Conservation (phyloP, 768 basidiomycete species). For the Gymnopilus dilepis region DNA sequence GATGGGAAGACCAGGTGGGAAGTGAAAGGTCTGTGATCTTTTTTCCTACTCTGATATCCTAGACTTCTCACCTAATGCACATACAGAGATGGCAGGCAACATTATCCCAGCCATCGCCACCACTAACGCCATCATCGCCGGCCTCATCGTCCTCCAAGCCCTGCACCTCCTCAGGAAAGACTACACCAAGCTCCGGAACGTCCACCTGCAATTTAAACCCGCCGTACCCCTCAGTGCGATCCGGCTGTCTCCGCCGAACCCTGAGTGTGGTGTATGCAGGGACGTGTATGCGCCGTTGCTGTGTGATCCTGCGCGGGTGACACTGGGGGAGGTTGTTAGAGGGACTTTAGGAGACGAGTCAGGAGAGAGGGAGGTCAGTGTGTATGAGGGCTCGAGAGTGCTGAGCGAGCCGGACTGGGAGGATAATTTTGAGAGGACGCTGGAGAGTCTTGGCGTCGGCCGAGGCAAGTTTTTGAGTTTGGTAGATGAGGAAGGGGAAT, state of each 20-base stretch:
- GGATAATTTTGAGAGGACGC: constrained; percentile 81
- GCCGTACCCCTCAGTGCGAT: constrained; percentile 78
- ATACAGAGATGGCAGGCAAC: constrained; percentile 96
- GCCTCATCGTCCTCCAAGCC: constrained; percentile 92
- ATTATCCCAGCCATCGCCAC: constrained; percentile 99
- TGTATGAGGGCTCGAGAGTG: constrained; percentile 86
- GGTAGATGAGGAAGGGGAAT: constrained; percentile 85
- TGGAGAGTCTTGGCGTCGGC: constrained; percentile 81
- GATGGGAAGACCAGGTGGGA: constrained; percentile 92
- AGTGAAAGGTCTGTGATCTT: constrained; percentile 75
- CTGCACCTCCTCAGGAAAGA: constrained; percentile 79
- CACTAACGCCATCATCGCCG: constrained; percentile 97
- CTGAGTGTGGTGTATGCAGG: constrained; percentile 82
- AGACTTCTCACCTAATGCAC: background rate
- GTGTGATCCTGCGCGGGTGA: constrained; percentile 74
- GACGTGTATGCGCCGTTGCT: constrained; percentile 79
- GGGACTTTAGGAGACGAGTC: constrained; percentile 63
- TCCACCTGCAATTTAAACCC: constrained; percentile 81
- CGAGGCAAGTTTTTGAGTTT: constrained; percentile 89
- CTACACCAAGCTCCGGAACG: constrained; percentile 67
- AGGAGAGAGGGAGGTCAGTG: constrained; percentile 64
- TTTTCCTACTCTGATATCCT: background rate
- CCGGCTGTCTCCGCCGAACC: constrained; percentile 70
- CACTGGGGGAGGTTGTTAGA: constrained; percentile 74
- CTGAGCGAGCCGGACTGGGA: constrained; percentile 94